Evolutionary conservation across 2,329 filamentous ascomycete species (phyloP).

Genomic region (Botryotinia globosa): DNA sequence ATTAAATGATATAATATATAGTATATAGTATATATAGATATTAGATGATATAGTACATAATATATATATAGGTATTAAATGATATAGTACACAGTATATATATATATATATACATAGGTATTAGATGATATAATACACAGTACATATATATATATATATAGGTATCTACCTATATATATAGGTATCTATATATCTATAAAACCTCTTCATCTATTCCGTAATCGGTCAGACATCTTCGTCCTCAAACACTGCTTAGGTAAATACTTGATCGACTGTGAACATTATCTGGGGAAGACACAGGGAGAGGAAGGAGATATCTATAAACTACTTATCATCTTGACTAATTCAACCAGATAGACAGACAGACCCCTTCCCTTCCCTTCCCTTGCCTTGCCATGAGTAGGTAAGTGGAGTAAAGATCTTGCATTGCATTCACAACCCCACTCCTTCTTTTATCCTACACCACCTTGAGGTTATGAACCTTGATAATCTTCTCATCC

Average conservation of each 20-base stretch:
- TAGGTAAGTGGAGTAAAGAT: conserved; percentile 5
- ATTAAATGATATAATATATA: not conserved
- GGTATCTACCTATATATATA: not conserved
- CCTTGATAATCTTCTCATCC: not conserved
- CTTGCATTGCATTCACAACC: conserved; percentile 11
- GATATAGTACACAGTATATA: not conserved
- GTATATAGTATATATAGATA: too few relatives aligned
- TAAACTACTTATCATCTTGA: not conserved
- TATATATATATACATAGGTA: too few relatives aligned
- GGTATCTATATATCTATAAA: too few relatives aligned
- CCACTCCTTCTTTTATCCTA: not conserved
- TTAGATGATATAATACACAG: not conserved
- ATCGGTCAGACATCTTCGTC: too few relatives aligned
- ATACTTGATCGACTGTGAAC: not conserved
- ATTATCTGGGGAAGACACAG: not conserved
- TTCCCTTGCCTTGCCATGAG: not conserved
- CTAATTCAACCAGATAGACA: not conserved
- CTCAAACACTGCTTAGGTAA: too few relatives aligned
- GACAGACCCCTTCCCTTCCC: not conserved
- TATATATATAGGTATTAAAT: too few relatives aligned
- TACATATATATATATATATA: not conserved
- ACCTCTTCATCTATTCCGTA: not conserved
- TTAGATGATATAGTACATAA: too few relatives aligned
- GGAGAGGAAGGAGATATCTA: not conserved
- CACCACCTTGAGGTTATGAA: not conserved